Evolutionary conservation across 495 filamentous ascomycete genomes (phyloP).

Genomic region (Aspergillus incahuasiensis): DNA sequence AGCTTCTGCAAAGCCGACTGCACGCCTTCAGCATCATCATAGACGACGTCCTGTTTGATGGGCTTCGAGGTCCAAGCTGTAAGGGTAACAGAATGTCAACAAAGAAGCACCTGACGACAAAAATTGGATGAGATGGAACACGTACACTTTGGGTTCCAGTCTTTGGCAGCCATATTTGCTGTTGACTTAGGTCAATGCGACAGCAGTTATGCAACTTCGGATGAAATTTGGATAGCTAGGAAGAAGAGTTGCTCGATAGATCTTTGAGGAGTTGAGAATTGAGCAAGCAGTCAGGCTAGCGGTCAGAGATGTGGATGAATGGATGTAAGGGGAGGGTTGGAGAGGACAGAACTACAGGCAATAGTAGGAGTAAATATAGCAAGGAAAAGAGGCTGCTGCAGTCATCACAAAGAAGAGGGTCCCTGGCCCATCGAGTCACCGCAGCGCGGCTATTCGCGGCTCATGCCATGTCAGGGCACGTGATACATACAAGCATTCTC

Average conservation of each 20-base stretch:
- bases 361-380: neutral
- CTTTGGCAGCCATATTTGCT: neutral
- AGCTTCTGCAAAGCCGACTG: slow-evolving; percentile 65
- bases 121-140: neutral
- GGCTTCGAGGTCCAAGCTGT: slow-evolving; percentile 83
- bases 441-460: neutral
- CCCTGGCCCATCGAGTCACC: neutral
- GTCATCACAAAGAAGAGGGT: neutral
- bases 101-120: neutral
- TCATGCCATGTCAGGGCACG: neutral
- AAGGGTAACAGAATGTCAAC: neutral
- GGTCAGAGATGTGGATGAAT: neutral
- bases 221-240: no score
- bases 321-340: neutral
- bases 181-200: no score
- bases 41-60: slow-evolving; percentile 84
- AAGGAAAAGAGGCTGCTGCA: neutral
- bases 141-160: neutral
- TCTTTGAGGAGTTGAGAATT: no score
- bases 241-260: no score
- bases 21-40: slow-evolving; percentile 62
- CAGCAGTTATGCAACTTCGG: neutral
- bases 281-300: neutral
- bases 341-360: neutral
- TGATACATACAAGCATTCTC: neutral